Evolutionary conservation across 179 eudicot species (phyloP).

Genomic region (Beta lomatogona): DNA sequence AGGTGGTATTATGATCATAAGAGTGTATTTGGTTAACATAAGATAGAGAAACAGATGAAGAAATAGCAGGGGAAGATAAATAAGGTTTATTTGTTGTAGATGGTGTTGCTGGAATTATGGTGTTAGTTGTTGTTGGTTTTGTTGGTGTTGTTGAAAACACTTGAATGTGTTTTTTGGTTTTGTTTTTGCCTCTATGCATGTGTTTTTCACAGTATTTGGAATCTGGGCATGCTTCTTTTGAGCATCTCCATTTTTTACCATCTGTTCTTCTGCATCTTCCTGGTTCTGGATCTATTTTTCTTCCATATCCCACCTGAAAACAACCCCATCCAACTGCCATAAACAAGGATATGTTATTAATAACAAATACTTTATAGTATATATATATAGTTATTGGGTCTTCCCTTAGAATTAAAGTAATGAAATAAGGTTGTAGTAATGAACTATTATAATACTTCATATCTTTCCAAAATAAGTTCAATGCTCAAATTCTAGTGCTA

Average conservation of each 20-base stretch:
- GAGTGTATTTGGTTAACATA: not conserved
- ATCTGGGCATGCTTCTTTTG: constrained; percentile 46
- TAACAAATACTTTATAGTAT: too few relatives aligned
- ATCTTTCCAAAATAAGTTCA: too few relatives aligned
- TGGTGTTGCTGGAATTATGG: not conserved
- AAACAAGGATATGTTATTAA: not conserved
- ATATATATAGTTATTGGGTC: too few relatives aligned
- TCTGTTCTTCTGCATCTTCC: constrained; percentile 60
- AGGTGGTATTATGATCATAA: not conserved
- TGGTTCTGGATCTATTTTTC: constrained; percentile 46
- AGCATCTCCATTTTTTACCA: constrained; percentile 60
- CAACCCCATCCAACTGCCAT: constrained; percentile 35
- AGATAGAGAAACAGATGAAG: constrained; percentile 24
- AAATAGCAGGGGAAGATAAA: constrained; percentile 15
- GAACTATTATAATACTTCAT: too few relatives aligned
- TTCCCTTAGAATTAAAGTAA: too few relatives aligned
- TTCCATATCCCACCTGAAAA: constrained; percentile 38
- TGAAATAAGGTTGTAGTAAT: too few relatives aligned
- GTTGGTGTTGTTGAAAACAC: not conserved
- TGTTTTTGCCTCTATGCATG: constrained; percentile 47
- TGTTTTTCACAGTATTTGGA: constrained; percentile 56
- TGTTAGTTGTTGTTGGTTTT: not conserved
- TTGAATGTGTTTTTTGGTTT: constrained; percentile 27
- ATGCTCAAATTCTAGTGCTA: too few relatives aligned
- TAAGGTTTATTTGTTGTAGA: constrained; percentile 1